Evolutionary conservation across 306 rosid genomes (phyloP).

Genomic region (Lablab purpureus): DNA sequence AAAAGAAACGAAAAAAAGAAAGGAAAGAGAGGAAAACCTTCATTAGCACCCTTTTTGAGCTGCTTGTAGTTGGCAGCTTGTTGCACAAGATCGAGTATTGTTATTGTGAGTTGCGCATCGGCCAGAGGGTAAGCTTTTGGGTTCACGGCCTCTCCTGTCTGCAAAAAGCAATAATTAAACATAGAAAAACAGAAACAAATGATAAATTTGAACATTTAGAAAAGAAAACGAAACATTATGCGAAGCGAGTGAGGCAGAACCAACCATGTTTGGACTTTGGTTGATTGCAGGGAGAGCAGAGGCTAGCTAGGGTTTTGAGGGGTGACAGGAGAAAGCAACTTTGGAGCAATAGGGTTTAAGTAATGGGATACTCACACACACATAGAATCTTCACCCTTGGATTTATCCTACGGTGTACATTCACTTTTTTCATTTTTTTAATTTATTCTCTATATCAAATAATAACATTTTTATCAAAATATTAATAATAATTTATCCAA

Average conservation of each 20-base stretch:
- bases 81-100: slow-evolving; percentile 85
- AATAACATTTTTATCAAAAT: too few relatives aligned
- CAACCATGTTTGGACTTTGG: slow-evolving; percentile 52
- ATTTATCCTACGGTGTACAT: neutral
- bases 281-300: slow-evolving; percentile 34
- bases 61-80: slow-evolving; percentile 94
- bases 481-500: too few relatives aligned
- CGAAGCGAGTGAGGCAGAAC: neutral
- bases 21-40: slow-evolving; percentile 52
- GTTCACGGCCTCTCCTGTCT: slow-evolving; percentile 84
- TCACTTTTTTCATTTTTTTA: neutral
- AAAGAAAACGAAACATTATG: neutral
- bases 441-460: too few relatives aligned
- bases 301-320: slow-evolving; percentile 41
- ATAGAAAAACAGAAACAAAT: neutral
- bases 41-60: slow-evolving; percentile 92
- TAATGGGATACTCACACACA: neutral
- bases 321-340: neutral
- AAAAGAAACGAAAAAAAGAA: neutral
- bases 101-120: slow-evolving; percentile 76
- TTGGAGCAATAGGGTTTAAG: neutral
- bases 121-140: slow-evolving; percentile 91
- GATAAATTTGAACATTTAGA: neutral
- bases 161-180: slow-evolving; percentile 21
- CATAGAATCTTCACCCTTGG: neutral